Base-by-base conservation (phyloP, 2,329 filamentous ascomycete genomes). In the Fusarium oxysporum region DNA sequence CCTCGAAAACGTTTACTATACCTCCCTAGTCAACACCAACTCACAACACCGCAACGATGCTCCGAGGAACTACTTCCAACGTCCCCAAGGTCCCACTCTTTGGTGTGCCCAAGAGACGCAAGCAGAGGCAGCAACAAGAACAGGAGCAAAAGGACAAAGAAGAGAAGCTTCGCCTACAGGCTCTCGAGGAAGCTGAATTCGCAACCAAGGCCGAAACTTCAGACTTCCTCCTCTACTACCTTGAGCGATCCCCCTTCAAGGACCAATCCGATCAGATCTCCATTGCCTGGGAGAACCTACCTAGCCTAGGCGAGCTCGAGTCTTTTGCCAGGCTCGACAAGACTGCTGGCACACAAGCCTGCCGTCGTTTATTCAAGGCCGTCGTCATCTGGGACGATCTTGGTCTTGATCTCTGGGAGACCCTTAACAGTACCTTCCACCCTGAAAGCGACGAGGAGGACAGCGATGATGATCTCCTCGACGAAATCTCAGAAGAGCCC, bases 351-450 rank as follows among this genome's bases (percentile, higher is more conserved):
- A 83, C 81, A 7, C 77, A 78, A 41, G 80, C 79, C 43, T 82
- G 81, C 68, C 77, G 81, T 38, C 77, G 78, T 19, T 74, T 82
- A 8, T 83, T 83, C 78, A 82, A 81, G 68, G 81, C 81, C 32
- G 78, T 79, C 16, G 81, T 83, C 43, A 79, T 83, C 40, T 83
- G 81, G 81, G 81, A 83, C 61, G 78, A 82, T 43, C 76, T 83
- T 35, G 81, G 81, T 40, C 80, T 77, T 57, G 76, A 78, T 38
- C 76, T 83, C 40, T 83, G 81, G 81, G 72, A 78, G 71, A 76
- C 65, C 9, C 76, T 78, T 32, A 77, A 67, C 67, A 68, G 47
- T 57, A 70, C 66, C n/a, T 48, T 70, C 37, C 56, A 65, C 45
- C 66, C 61, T 44, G 13, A 43, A 43, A 53, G 51, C 25, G 58